Evolutionary conservation across 2,329 filamentous ascomycete species (phyloP), one percentile per base, ranked within the genome.

Genomic region (Rutstroemia sp.): DNA sequence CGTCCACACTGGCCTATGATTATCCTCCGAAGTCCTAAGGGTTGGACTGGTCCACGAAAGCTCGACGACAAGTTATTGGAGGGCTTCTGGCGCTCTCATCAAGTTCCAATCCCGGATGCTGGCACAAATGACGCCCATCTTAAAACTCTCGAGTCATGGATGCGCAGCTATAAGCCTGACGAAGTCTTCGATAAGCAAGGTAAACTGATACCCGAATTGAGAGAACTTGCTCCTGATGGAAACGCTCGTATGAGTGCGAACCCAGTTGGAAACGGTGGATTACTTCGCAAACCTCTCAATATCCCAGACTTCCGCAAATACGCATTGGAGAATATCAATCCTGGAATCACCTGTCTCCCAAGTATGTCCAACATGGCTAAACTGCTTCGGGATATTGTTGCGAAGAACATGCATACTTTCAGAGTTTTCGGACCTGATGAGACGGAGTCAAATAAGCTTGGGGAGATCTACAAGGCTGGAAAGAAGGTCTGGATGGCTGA

Each of bases 401-500:
- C 76, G 25, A 72, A 73, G 38, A 92, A 92, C 65, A 76, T 73
- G 61, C 76, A 74, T 57, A 86, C 80, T 67, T 92, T 92, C 77
- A 84, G 88, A 45, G 76, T 91, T 5, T 89, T 90, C 63, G 87
- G 87, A 0, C 88, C 88, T 0, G 88, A 92, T 66, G 88, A 92
- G 77, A 91, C 87, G 0, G 83, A 91, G 68, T 89, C 86, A 21
- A 92, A 92, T 73, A 91, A 92, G 72, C 80, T 92, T 2, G 78
- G 74, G 1, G 78, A 78, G 23, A 83, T 92, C 47, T 91, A 91
- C 69, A 78, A 86, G 57, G 85, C 80, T 1, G 84, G 83, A 5
- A 87, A 89, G 78, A 91, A 91, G 71, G 86, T 88, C 3, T 91
- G 88, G 87, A 76, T 91, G 74, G 87, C 81, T 5, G 87, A 89